Evolutionary conservation across 129 eudicot genomes (phyloP), one percentile per base, ranked within the genome.

Genomic region (Lactuca saligna): DNA sequence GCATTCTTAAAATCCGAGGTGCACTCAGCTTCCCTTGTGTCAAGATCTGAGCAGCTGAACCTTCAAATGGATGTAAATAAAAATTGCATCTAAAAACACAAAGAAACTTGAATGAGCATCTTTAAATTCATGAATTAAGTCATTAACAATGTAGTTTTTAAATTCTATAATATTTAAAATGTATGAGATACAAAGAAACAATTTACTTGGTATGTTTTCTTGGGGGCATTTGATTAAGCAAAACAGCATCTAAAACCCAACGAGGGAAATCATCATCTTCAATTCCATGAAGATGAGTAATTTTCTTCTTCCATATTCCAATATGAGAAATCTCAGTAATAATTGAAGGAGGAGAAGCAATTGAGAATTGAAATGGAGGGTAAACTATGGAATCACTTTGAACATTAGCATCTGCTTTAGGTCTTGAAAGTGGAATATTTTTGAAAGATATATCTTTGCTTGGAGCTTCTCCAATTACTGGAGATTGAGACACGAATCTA

Each of bases 11-110:
- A 74, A 94, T 90, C 15, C 99, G 97, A 58, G 99, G 97, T 3
- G 99, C 99, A 66, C 96, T 94, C 63, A 94, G 81, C 72, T 94
- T 94, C 61, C 97, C 97, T 78, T 87, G 99, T 6, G 97, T 89
- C 44, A 79, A 84, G 79, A 94, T 90, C 82, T 94, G 99, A 57
- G 85, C 81, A 48, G 96, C 66, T 63, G 97, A 87, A 70, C 99
- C 97, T 85, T 94, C 99, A 75, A 79, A 85, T 78, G 99, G 93
- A 50, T 87, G 96, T 73, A 94, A 75, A 73, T 77, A 90, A 75
- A 94, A 94, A 76, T 97, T 90, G 83, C 99, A 94, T 82, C 99
- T 94, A 57, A 9, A 39, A n/a, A n/a, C n/a, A n/a, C 44, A 7
- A 53, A 72, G 15, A 16, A 46, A 6, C 34, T 12, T 13, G 42